These are phyloP conservation scores for Aspergillus sp. DNA, from an alignment of 2,329 filamentous ascomycete species.

Conservation along the genomic window DNA sequence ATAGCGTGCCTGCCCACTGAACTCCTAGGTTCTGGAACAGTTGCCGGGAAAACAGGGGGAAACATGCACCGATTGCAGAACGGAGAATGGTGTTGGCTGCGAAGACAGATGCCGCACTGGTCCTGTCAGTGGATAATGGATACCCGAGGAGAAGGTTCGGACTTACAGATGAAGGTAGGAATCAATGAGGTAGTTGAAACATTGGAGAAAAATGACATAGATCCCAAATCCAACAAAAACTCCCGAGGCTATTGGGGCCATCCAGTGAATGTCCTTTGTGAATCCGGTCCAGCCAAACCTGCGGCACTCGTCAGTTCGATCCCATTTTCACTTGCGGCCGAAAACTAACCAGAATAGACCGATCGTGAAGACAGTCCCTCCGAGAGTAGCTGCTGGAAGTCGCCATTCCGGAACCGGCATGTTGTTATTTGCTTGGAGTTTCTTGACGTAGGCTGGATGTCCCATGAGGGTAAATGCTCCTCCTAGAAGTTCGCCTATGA, in stretches of 20 bases:
- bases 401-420: slow-evolving; percentile 29
- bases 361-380: slow-evolving; percentile 25
- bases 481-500: slow-evolving; percentile 24
- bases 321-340: neutral
- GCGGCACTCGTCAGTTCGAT: neutral
- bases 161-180: slow-evolving; percentile 35
- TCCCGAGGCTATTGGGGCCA: slow-evolving; percentile 29
- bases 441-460: slow-evolving; percentile 22
- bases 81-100: slow-evolving; percentile 35
- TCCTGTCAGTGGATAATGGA: slow-evolving; percentile 1
- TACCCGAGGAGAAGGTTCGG: neutral
- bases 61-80: slow-evolving; percentile 28
- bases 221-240: slow-evolving; percentile 27
- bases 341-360: slow-evolving; percentile 30
- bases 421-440: slow-evolving; percentile 23
- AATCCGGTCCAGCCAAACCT: slow-evolving; percentile 30
- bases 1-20: slow-evolving; percentile 33
- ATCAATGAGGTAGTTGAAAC: slow-evolving; percentile 35
- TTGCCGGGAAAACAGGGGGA: slow-evolving; percentile 31
- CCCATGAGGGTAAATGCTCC: slow-evolving; percentile 20
- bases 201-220: slow-evolving; percentile 27
- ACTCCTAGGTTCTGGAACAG: slow-evolving; percentile 33
- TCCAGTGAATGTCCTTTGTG: slow-evolving; percentile 27
- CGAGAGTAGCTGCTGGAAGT: slow-evolving; percentile 24
- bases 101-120: slow-evolving; percentile 31